These are phyloP conservation scores for Podospora anserina DNA, from an alignment of 495 filamentous ascomycete species.

Conservation along the genomic window DNA sequence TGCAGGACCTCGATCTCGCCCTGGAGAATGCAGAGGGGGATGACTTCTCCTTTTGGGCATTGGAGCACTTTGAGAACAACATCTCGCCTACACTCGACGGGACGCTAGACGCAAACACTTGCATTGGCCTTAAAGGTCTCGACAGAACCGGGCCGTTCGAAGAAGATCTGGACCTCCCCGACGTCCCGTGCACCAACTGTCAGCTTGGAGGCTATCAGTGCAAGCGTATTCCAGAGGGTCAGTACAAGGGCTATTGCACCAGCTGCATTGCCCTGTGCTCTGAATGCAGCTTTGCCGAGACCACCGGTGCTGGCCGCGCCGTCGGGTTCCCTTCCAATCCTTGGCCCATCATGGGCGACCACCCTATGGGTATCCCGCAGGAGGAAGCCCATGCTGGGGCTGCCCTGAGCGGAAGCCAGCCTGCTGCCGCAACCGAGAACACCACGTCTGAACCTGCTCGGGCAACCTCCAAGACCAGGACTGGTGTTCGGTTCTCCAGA, in stretches of 20 bases:
- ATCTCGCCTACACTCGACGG: conserved; percentile 21
- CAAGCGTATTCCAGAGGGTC: conserved; percentile 67
- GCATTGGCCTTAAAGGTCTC: conserved; percentile 10
- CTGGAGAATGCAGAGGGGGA: conserved; percentile 47
- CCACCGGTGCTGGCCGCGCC: conserved; percentile 15
- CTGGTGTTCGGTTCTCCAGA: conserved; percentile 64
- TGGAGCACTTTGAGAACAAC: conserved; percentile 45
- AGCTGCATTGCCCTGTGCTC: conserved; percentile 74
- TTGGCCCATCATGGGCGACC: conserved; percentile 46
- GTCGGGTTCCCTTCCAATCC: conserved; percentile 39
- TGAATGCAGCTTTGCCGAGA: conserved; percentile 62
- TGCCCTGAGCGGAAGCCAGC: conserved; percentile 13
- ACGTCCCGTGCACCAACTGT: conserved; percentile 68
- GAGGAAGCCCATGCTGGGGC: conserved; percentile 48
- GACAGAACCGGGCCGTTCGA: conserved; percentile 24
- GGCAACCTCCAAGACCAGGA: conserved; percentile 38
- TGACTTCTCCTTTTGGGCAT: conserved; percentile 50
- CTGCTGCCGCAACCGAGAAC: conserved; percentile 39
- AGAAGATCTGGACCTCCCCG: conserved; percentile 39
- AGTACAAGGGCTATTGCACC: conserved; percentile 66
- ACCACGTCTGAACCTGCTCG: conserved; percentile 26
- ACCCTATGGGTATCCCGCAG: conserved; percentile 42
- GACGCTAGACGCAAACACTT: conserved; percentile 19
- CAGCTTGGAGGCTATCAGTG: conserved; percentile 65
- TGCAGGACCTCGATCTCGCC: conserved; percentile 41